These are phyloP conservation scores for Phialophora chinensis DNA, from an alignment of 2,329 filamentous ascomycete genomes.

Conservation along the genomic window DNA sequence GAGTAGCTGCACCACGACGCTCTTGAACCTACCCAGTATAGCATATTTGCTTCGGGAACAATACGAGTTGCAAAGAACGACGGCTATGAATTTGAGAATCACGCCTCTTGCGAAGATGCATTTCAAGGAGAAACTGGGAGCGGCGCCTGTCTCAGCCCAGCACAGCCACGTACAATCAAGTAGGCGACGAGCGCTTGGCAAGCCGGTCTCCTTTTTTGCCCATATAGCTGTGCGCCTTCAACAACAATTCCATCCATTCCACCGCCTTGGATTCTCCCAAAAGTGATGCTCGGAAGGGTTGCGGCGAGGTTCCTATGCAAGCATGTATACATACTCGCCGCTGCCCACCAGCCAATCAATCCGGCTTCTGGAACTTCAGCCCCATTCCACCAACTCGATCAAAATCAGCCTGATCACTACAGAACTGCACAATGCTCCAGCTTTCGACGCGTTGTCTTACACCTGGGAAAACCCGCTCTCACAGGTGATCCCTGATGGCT, in stretches of 20 bases:
- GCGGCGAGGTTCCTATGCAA: neutral
- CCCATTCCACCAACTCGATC: neutral
- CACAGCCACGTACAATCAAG: neutral
- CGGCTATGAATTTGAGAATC: neutral
- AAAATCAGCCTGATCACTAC: neutral
- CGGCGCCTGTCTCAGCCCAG: neutral
- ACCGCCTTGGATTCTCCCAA: neutral
- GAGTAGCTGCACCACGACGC: neutral
- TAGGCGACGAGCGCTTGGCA: neutral
- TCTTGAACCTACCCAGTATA: neutral
- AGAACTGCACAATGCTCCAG: neutral
- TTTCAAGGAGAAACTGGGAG: neutral
- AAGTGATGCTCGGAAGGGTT: neutral
- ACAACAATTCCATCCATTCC: neutral
- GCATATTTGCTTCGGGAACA: neutral
- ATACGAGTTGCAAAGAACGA: neutral
- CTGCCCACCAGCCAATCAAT: neutral
- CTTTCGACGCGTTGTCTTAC: neutral
- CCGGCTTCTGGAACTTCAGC: neutral
- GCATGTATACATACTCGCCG: neutral
- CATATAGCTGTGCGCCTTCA: neutral
- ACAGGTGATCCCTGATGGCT: neutral
- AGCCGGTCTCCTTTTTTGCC: neutral
- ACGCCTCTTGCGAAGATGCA: neutral
- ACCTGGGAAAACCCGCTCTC: neutral